Base-by-base conservation (phyloP, 2,329 filamentous ascomycete species). In the Fusarium pseudoanthophilum region DNA sequence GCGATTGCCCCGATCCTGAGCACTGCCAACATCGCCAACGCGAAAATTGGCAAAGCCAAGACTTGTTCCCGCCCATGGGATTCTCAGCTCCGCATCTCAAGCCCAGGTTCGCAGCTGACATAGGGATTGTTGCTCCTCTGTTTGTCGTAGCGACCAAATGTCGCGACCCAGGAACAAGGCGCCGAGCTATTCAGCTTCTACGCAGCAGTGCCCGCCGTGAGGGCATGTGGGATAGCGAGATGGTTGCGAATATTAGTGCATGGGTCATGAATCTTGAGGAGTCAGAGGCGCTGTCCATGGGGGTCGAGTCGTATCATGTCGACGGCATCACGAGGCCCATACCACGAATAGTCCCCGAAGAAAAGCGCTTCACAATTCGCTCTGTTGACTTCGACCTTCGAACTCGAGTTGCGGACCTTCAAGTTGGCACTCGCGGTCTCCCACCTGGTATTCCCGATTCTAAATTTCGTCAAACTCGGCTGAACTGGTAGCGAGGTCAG, bases 91-190 rank as follows among this genome's bases (percentile, higher is more conserved):
- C 87, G 0, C 87, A 90, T 72, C 87, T 90, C 76, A 90, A 88
- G 77, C 87, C 88, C 4, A 89, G 87, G 73, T 92, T 92, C 79
- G 90, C 89, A 48, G 87, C 90, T 30, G 89, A 92, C 57, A 80
- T 91, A 16, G 91, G 90, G 24, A 88, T 93, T 61, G 85, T 93
- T 9, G 88, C 90, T 7, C 89, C 90, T 2, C 84, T 93, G 2
- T 92, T 90, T 71, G 86, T 92, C 10, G 88, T 90, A n/a, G 90
- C 89, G 11, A 91, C 89, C 11, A 92, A 91, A 77, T 92, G 90
- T 75, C 86, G 90, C 16, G 87, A 92, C 67, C 85, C 87, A 0
- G 73, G 82, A 4, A 84, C 88, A 39, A 87, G 91, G 26, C 84
- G 89, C 24, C 87, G 88, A 70, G 91, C 91, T 13, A 90, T 92